Percentiles rank a stretch among this genome's conserved stretches.
These are phyloP conservation scores for Botrytis squamosa DNA, from an alignment of 2,329 filamentous ascomycete genomes.

Conservation along the genomic window DNA sequence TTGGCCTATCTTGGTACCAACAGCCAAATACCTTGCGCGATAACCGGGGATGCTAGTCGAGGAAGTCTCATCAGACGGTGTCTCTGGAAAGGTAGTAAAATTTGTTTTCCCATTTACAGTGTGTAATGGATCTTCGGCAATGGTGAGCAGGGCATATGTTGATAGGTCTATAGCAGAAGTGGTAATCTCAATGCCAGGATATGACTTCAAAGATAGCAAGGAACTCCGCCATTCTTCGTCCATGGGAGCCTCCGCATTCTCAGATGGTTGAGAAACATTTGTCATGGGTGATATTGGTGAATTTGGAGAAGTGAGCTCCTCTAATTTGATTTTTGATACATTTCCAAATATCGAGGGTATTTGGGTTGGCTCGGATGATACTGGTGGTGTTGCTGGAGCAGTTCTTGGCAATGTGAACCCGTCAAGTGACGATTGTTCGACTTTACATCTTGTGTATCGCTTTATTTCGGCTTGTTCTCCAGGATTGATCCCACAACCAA, in stretches of 20 bases:
- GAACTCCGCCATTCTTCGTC: conserved; percentile 68
- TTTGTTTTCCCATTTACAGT: conserved; percentile 51
- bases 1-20: conserved; percentile 76
- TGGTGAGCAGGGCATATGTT: conserved; percentile 65
- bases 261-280: conserved; percentile 21
- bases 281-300: conserved; percentile 30
- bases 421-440: conserved; percentile 36
- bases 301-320: conserved; percentile 31
- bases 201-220: conserved; percentile 58
- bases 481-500: conserved; percentile 60
- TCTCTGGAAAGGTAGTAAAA: conserved; percentile 33
- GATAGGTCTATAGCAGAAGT: conserved; percentile 73
- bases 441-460: conserved; percentile 56
- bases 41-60: conserved; percentile 75
- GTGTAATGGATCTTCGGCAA: conserved; percentile 75
- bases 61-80: conserved; percentile 31
- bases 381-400: conserved; percentile 28
- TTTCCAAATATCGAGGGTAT: conserved; percentile 40
- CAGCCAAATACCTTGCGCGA: conserved; percentile 73
- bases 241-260: conserved; percentile 37
- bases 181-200: conserved; percentile 62
- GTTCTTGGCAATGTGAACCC: conserved; percentile 38
- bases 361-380: conserved; percentile 23
- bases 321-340: conserved; percentile 31
- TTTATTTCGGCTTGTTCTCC: conserved; percentile 47